phyloP scores from a whole-genome alignment of 768 basidiomycete species.

The Lentinula guzmanii region DNA sequence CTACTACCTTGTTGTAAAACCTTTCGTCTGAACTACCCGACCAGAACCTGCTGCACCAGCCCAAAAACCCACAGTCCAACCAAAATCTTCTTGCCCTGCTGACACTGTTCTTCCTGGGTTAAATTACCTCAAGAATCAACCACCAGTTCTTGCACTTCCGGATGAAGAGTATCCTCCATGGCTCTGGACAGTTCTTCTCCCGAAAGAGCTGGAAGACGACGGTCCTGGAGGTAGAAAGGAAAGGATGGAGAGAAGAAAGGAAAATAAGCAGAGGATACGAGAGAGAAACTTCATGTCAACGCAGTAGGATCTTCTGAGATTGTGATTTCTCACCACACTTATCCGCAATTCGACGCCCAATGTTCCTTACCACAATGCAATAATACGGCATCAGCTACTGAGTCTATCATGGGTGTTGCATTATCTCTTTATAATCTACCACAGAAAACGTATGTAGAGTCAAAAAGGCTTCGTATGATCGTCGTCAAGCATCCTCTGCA shows the following conservation, averaged over 20 bases:
- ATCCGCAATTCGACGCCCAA: not conserved
- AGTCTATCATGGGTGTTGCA: too few relatives aligned
- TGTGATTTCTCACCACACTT: not conserved
- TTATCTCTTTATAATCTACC: too few relatives aligned
- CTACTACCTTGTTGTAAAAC: too few relatives aligned
- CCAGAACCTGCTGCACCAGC: not conserved
- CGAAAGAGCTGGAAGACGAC: constrained; percentile 46
- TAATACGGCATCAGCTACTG: too few relatives aligned
- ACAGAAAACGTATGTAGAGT: too few relatives aligned
- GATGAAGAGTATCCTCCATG: constrained; percentile 87
- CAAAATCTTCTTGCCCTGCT: constrained; percentile 58
- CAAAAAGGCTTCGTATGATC: too few relatives aligned
- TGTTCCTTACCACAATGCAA: too few relatives aligned
- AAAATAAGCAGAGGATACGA: constrained; percentile 66
- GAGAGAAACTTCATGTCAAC: constrained; percentile 85
- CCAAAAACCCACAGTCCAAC: constrained; percentile 10
- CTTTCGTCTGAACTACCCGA: constrained; percentile 4
- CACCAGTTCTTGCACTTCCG: constrained; percentile 65
- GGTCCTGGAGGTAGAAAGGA: constrained; percentile 19
- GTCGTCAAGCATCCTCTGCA: not conserved
- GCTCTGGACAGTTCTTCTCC: constrained; percentile 76
- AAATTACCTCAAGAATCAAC: constrained; percentile 79
- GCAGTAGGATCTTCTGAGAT: constrained; percentile 35
- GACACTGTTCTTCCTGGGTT: constrained; percentile 77
- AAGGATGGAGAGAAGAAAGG: constrained; percentile 47